phyloP scores from a whole-genome alignment of 768 basidiomycete species.

The Mycena crocata region DNA sequence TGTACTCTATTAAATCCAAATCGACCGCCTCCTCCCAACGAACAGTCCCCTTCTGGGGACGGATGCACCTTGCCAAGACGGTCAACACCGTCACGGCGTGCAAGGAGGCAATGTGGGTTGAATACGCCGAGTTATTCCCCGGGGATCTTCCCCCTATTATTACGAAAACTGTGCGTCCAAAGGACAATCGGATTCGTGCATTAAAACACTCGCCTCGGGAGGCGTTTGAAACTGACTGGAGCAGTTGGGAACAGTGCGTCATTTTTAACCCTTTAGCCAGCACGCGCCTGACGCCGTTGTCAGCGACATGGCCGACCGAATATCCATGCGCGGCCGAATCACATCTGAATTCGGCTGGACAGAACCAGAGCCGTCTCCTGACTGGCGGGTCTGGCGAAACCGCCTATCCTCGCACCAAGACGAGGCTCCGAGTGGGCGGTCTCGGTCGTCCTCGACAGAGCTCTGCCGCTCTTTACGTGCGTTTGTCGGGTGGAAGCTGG shows the following conservation, averaged over 20 bases:
- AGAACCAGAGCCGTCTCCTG: slow-evolving; percentile 59
- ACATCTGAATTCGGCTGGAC: slow-evolving; percentile 62
- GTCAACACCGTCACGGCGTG: slow-evolving; percentile 69
- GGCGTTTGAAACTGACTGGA: slow-evolving; percentile 76
- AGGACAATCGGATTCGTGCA: slow-evolving; percentile 34
- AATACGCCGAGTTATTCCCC: slow-evolving; percentile 65
- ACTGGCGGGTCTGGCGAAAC: slow-evolving; percentile 66
- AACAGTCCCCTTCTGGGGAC: slow-evolving; percentile 57
- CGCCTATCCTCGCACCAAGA: slow-evolving; percentile 37
- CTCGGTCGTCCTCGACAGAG: slow-evolving; percentile 31
- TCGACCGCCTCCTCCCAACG: slow-evolving; percentile 31
- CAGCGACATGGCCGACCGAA: slow-evolving; percentile 84
- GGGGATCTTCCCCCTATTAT: slow-evolving; percentile 52
- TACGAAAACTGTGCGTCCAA: slow-evolving; percentile 47
- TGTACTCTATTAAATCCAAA: slow-evolving; percentile 29
- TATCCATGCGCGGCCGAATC: slow-evolving; percentile 66
- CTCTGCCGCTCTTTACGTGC: slow-evolving; percentile 64
- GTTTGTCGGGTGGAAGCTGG: slow-evolving; percentile 64
- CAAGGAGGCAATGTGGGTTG: slow-evolving; percentile 76
- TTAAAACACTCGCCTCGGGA: slow-evolving; percentile 55
- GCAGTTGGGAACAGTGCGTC: slow-evolving; percentile 76
- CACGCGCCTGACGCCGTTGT: not conserved
- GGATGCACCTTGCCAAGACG: slow-evolving; percentile 74
- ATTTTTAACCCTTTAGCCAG: not conserved
- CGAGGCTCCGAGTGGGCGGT: slow-evolving; percentile 27